A percentile compares a stretch with the other conserved stretches of the same genome.
Evolutionary conservation across 768 basidiomycete species (phyloP).

Genomic region (Suillus subluteus): DNA sequence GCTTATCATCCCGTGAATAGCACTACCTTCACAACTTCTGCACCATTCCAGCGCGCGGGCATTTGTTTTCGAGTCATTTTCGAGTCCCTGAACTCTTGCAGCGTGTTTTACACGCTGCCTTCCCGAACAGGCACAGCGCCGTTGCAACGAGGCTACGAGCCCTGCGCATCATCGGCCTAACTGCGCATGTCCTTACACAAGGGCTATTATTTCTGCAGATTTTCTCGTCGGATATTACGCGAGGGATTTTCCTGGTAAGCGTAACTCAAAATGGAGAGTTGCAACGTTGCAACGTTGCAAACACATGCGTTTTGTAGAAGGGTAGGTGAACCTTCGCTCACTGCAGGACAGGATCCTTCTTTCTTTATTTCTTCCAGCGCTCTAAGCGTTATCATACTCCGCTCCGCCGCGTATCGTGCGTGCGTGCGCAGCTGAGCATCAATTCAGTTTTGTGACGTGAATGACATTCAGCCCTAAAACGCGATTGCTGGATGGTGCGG

Average conservation of each 20-base stretch:
- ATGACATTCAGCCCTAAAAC: background rate
- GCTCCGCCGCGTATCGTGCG: slow-evolving; percentile 5
- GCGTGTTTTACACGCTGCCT: slow-evolving; percentile 2
- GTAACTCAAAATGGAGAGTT: background rate
- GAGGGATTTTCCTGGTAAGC: background rate
- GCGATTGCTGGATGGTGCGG: slow-evolving; percentile 4
- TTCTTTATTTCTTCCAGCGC: background rate
- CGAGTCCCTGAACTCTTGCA: background rate
- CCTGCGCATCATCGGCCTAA: slow-evolving; percentile 7
- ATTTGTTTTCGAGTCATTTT: background rate
- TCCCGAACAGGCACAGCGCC: background rate
- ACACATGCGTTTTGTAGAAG: background rate
- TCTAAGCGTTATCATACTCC: slow-evolving; percentile 6
- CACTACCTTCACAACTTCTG: background rate
- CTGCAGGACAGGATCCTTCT: background rate
- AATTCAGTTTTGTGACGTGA: background rate
- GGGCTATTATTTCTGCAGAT: background rate
- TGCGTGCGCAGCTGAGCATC: background rate
- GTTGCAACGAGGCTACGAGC: slow-evolving; percentile 1
- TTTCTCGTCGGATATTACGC: slow-evolving; percentile 10
- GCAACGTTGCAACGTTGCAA: slow-evolving; percentile 12
- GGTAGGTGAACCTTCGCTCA: background rate
- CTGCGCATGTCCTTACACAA: background rate
- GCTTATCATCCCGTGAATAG: slow-evolving; percentile 4
- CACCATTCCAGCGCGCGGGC: no score